Base-by-base conservation (phyloP, 2,329 filamentous ascomycete species). In the Microdochium paspali region DNA sequence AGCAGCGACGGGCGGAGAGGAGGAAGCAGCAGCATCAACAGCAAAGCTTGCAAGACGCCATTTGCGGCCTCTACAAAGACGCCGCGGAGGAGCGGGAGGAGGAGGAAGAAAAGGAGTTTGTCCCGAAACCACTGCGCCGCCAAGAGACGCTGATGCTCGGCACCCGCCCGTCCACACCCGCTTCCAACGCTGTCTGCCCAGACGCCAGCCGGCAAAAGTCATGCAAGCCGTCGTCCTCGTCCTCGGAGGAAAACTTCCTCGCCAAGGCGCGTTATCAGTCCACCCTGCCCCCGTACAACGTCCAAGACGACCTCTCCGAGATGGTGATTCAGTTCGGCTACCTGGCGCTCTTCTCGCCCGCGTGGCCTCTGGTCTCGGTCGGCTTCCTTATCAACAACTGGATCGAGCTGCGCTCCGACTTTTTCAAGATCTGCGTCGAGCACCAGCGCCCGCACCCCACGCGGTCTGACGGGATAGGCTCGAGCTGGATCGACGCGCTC, bases 361-460 rank as follows among this genome's bases (percentile, higher is more conserved):
- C 87, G 25, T 90, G 85, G 85, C 85, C 86, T 0, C 68, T 89
- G 1, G 85, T 86, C 0, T 78, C 82, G 0, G 69, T 87, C 21
- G 84, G 82, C 0, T 90, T 89, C 61, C 68, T 89, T 13, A 65
- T 87, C 59, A 89, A 89, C 64, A 84, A 89, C 66, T 87, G 84
- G 83, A 68, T 90, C 48, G 85, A 90, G 62, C 72, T 90, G 10
- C 82, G 85, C 10, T 83, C 84, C 2, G 85, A 90, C 56, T 85
- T 87, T 43, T 77, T 86, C 65, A 90, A 89, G 58, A 85, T 90
- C 47, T 86, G 82, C 52, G 71, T 82, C 23, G 84, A 89, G 58
- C 85, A 84, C 68, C 82, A 83, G 51, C 78, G 86, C 1, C 86
- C 85, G 0, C 77, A 74, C 0, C 85, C 85, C 0, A 76, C 77